Percentiles rank a stretch among this genome's conserved stretches.
Conservation (phyloP, 2,329 filamentous ascomycete species). For the Aspergillus proliferans region DNA sequence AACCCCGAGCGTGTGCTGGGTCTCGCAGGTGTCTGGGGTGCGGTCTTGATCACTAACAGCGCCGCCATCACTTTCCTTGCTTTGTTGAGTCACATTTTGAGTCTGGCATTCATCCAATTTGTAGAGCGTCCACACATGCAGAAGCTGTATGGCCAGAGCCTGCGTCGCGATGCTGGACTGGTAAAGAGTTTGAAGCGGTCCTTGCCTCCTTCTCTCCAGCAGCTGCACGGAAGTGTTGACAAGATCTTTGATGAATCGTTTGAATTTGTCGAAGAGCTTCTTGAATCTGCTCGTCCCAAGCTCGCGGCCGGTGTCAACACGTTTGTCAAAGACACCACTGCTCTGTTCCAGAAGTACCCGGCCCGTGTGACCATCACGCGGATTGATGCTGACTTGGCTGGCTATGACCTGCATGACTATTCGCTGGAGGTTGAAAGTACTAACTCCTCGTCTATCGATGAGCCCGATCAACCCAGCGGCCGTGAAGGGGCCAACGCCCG, state of each 20-base stretch:
- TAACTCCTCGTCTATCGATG: constrained; percentile 45
- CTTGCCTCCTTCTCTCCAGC: constrained; percentile 73
- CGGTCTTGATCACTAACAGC: constrained; percentile 88
- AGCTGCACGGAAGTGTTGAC: constrained; percentile 81
- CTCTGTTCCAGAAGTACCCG: constrained; percentile 83
- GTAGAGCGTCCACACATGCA: constrained; percentile 98
- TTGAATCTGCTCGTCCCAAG: constrained; percentile 79
- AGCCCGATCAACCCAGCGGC: constrained; percentile 58
- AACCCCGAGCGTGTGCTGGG: constrained; percentile 94
- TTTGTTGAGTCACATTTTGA: constrained; percentile 75
- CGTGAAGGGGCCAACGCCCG: constrained; percentile 68
- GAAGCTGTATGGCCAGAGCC: constrained; percentile 81
- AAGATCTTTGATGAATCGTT: constrained; percentile 77
- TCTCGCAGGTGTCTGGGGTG: constrained; percentile 90
- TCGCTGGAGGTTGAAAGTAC: constrained; percentile 67
- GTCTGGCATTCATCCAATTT: constrained; percentile 80
- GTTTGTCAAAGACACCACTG: constrained; percentile 79
- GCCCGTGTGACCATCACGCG: constrained; percentile 77
- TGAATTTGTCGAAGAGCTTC: constrained; percentile 83
- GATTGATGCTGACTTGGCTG: constrained; percentile 71
- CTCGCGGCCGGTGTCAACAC: constrained; percentile 79
- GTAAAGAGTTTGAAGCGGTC: constrained; percentile 86
- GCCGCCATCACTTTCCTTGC: constrained; percentile 80
- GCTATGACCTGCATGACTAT: constrained; percentile 74
- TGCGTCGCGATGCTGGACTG: constrained; percentile 81